These are phyloP conservation scores for Aspergillus bridgeri DNA, from an alignment of 495 filamentous ascomycete species.

Conservation along the genomic window DNA sequence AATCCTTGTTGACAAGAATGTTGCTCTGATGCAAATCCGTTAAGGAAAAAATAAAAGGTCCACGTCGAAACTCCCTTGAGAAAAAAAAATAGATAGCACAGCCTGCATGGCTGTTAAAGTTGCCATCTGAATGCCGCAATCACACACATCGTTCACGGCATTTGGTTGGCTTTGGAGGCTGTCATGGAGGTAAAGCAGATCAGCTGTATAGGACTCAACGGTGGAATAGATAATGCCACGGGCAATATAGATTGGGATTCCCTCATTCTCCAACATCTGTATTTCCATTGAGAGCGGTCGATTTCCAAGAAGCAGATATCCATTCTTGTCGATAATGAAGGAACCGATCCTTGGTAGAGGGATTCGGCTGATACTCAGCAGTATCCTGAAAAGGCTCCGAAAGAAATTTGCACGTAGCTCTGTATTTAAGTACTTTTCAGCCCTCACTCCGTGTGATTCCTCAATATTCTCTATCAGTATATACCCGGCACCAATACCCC, in stretches of 20 bases:
- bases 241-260: slow-evolving; percentile 22
- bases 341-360: slow-evolving; percentile 34
- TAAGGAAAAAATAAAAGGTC: too few relatives aligned
- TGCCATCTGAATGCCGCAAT: background rate
- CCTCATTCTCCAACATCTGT: slow-evolving; percentile 29
- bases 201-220: too few relatives aligned
- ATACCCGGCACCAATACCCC: background rate
- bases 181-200: too few relatives aligned
- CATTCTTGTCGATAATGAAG: slow-evolving; percentile 25
- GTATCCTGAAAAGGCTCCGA: slow-evolving; percentile 24
- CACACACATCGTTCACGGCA: too few relatives aligned
- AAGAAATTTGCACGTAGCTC: slow-evolving; percentile 27
- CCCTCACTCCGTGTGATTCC: slow-evolving; percentile 5
- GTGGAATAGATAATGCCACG: slow-evolving; percentile 12
- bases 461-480: too few relatives aligned
- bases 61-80: too few relatives aligned
- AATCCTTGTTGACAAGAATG: background rate
- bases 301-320: slow-evolving; percentile 27
- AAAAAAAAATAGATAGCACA: too few relatives aligned
- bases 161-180: too few relatives aligned
- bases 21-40: too few relatives aligned
- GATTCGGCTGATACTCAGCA: slow-evolving; percentile 27
- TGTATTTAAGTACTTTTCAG: slow-evolving; percentile 6
- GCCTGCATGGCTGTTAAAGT: too few relatives aligned
- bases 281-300: slow-evolving; percentile 26